phyloP scores from a whole-genome alignment of 1,139 yeast genomes.

The Chernovozyma aurita region DNA sequence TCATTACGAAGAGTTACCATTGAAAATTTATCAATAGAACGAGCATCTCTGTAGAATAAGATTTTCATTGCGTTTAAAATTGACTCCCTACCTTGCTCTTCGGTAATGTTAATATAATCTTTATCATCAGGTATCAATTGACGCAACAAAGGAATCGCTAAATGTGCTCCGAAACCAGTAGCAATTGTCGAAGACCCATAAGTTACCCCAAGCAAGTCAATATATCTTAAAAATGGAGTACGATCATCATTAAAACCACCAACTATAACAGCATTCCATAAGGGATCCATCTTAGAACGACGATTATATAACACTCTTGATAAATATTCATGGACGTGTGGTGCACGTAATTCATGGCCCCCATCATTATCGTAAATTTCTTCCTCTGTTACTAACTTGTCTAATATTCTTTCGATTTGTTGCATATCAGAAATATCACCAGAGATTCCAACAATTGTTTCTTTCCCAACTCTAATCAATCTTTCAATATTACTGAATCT shows the following conservation, averaged over 20 bases:
- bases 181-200: constrained; percentile 87
- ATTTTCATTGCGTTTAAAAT: constrained; percentile 90
- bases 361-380: constrained; percentile 79
- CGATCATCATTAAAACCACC: constrained; percentile 76
- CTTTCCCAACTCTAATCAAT: constrained; percentile 73
- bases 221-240: constrained; percentile 73
- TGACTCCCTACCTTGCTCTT: constrained; percentile 70
- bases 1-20: constrained; percentile 72
- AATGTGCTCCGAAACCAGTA: constrained; percentile 94
- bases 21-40: constrained; percentile 82
- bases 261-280: constrained; percentile 92
- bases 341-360: constrained; percentile 70
- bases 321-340: constrained; percentile 84
- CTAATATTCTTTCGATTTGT: constrained; percentile 68
- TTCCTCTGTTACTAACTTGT: constrained; percentile 67
- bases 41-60: constrained; percentile 91
- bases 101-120: constrained; percentile 64
- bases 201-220: constrained; percentile 87
- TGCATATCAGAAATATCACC: constrained; percentile 97
- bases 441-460: constrained; percentile 87
- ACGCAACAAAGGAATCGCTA: constrained; percentile 90
- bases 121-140: constrained; percentile 75
- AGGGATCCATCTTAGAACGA: constrained; percentile 90
- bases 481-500: constrained; percentile 85
- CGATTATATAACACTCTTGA: constrained; percentile 81